These are phyloP conservation scores for Nymphaea colorata DNA, from an alignment of 164 flowering plant genomes.

Conservation along the genomic window DNA sequence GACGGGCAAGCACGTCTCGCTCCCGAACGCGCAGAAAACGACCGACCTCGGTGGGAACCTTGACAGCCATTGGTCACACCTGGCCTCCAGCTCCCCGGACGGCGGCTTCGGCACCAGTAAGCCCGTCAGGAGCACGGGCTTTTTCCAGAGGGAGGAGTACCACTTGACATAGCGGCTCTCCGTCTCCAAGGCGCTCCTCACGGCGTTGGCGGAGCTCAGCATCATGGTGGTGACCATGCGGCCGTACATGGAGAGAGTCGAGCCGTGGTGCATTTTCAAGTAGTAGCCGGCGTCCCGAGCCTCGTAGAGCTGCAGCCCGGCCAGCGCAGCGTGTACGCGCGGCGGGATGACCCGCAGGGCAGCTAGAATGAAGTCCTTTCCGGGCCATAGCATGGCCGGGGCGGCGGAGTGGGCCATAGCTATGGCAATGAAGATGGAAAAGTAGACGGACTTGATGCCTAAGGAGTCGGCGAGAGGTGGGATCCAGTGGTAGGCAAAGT, in stretches of 20 bases:
- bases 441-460: conserved; percentile 3
- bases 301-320: conserved; percentile 6
- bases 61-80: conserved; percentile 9
- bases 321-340: conserved; percentile 9
- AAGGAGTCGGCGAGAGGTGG: background rate
- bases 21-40: conserved; percentile 12
- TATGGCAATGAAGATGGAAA: conserved; percentile 7
- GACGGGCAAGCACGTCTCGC: conserved; percentile 4
- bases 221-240: background rate
- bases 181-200: conserved; percentile 9
- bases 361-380: conserved; percentile 1
- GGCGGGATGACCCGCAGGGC: conserved; percentile 17
- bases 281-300: conserved; percentile 7
- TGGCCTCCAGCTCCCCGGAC: background rate
- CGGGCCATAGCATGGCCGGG: conserved; percentile 6
- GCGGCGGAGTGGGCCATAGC: conserved; percentile 2
- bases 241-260: background rate
- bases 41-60: conserved; percentile 7
- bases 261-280: conserved; percentile 10
- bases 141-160: conserved; percentile 5
- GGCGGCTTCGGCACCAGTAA: background rate
- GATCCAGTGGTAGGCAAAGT: background rate
- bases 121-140: conserved; percentile 12
- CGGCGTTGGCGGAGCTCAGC: background rate
- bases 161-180: conserved; percentile 12